These are phyloP conservation scores for Paracoccidioides brasiliensis DNA, from an alignment of 2,329 filamentous ascomycete species.

Conservation along the genomic window DNA sequence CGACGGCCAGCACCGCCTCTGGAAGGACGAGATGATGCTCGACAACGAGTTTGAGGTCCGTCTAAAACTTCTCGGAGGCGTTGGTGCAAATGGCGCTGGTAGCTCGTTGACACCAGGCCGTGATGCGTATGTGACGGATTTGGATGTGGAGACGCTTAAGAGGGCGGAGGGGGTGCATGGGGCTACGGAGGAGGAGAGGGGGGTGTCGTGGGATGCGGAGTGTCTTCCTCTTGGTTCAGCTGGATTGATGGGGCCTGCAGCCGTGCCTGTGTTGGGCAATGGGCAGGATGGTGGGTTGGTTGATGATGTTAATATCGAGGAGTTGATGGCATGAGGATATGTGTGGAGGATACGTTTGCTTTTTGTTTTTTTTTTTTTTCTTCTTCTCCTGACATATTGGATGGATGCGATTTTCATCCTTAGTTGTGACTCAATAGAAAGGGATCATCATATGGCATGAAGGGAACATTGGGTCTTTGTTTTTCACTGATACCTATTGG, in stretches of 20 bases:
- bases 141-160: slow-evolving; percentile 81
- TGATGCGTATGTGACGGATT: slow-evolving; percentile 74
- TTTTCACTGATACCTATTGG: too few species aligned
- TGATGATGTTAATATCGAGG: slow-evolving; percentile 15
- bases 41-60: slow-evolving; percentile 90
- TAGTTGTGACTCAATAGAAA: too few species aligned
- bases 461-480: too few species aligned
- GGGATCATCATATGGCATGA: too few species aligned
- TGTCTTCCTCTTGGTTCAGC: neutral
- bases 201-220: slow-evolving; percentile 48
- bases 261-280: slow-evolving; percentile 9
- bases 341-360: neutral
- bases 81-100: slow-evolving; percentile 59
- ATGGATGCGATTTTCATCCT: too few species aligned
- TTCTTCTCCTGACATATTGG: neutral
- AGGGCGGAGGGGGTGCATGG: slow-evolving; percentile 72
- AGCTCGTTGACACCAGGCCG: slow-evolving; percentile 47
- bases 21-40: slow-evolving; percentile 99
- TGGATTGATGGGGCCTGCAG: slow-evolving; percentile 9
- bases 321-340: slow-evolving; percentile 14
- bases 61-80: slow-evolving; percentile 62
- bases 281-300: slow-evolving; percentile 8
- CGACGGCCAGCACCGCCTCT: slow-evolving; percentile 72
- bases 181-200: slow-evolving; percentile 76
- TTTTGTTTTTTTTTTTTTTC: neutral